Percentiles rank a stretch among this genome's conserved stretches.
These are phyloP conservation scores for Clonostachys chloroleuca DNA, from an alignment of 2,329 filamentous ascomycete species.

Conservation along the genomic window DNA sequence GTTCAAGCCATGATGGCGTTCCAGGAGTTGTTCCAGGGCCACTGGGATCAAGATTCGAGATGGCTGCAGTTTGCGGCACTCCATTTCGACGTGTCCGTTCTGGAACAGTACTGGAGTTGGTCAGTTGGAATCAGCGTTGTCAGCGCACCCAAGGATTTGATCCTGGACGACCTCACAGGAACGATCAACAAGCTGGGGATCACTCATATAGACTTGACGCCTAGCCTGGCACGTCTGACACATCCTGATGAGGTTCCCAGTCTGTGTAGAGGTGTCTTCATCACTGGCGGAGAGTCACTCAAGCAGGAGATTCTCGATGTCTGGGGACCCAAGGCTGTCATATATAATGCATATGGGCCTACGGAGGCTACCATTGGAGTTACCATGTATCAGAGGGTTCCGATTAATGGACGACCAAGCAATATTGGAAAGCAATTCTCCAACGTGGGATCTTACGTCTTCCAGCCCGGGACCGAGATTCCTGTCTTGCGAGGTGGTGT, in stretches of 20 bases:
- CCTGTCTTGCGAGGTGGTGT: slow-evolving; percentile 75
- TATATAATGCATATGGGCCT: slow-evolving; percentile 91
- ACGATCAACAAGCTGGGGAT: slow-evolving; percentile 70
- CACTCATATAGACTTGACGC: slow-evolving; percentile 89
- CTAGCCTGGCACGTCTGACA: slow-evolving; percentile 75
- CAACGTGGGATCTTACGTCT: slow-evolving; percentile 81
- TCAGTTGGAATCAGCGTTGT: slow-evolving; percentile 83
- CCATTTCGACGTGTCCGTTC: slow-evolving; percentile 89
- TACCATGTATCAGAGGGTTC: slow-evolving; percentile 83
- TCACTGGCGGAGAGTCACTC: slow-evolving; percentile 84
- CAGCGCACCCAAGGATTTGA: slow-evolving; percentile 75
- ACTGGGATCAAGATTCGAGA: slow-evolving; percentile 69
- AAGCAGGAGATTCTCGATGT: slow-evolving; percentile 84
- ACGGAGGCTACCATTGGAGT: slow-evolving; percentile 92
- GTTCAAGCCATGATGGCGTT: slow-evolving; percentile 90
- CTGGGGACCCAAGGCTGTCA: slow-evolving; percentile 76
- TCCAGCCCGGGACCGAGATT: slow-evolving; percentile 62
- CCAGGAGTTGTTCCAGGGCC: slow-evolving; percentile 67
- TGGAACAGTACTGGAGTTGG: slow-evolving; percentile 97
- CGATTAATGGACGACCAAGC: slow-evolving; percentile 70
- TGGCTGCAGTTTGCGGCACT: slow-evolving; percentile 94
- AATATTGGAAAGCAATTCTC: slow-evolving; percentile 86
- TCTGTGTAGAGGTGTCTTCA: slow-evolving; percentile 80
- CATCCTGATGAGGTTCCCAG: slow-evolving; percentile 77
- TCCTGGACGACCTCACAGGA: slow-evolving; percentile 76